These are phyloP conservation scores for Coemansia pectinata DNA, from an alignment of 192 early-diverging fungal species.

Conservation along the genomic window DNA sequence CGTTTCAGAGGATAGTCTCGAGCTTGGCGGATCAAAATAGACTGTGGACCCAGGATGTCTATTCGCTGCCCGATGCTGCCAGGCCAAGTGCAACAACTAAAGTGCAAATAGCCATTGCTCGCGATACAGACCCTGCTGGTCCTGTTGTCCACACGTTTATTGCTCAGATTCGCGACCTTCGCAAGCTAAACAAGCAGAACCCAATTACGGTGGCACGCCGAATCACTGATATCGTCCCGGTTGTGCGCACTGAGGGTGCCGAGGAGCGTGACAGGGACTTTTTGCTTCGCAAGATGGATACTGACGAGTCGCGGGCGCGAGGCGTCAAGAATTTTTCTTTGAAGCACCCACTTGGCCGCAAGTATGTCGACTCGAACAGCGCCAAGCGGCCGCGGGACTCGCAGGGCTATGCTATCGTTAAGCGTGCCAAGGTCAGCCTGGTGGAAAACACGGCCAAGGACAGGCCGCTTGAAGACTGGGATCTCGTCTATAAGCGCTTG, in stretches of 20 bases:
- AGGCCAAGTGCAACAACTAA: not conserved
- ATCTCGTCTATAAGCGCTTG: constrained; percentile 9
- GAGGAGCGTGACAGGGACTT: constrained; percentile 22
- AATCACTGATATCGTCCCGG: not conserved
- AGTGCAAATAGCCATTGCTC: constrained; percentile 15
- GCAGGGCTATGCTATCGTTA: not conserved
- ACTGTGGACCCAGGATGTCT: constrained; percentile 12
- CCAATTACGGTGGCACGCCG: not conserved
- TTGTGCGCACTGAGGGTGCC: constrained; percentile 29
- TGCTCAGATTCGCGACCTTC: constrained; percentile 18
- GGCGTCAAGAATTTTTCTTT: not conserved
- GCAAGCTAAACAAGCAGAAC: not conserved
- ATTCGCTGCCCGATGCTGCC: not conserved
- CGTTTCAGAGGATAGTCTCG: constrained; percentile 19
- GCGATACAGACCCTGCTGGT: constrained; percentile 19
- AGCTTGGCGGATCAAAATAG: constrained; percentile 13
- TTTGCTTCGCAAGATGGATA: not conserved
- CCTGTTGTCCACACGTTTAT: constrained; percentile 27
- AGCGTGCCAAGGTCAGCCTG: constrained; percentile 19
- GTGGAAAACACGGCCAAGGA: not conserved
- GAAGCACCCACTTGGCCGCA: not conserved
- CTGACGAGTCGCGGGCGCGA: not conserved
- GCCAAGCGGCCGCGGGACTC: not conserved
- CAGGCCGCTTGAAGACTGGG: not conserved
- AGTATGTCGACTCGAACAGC: not conserved